phyloP scores from a whole-genome alignment of 306 rosid species.

The Glycine latifolia region DNA sequence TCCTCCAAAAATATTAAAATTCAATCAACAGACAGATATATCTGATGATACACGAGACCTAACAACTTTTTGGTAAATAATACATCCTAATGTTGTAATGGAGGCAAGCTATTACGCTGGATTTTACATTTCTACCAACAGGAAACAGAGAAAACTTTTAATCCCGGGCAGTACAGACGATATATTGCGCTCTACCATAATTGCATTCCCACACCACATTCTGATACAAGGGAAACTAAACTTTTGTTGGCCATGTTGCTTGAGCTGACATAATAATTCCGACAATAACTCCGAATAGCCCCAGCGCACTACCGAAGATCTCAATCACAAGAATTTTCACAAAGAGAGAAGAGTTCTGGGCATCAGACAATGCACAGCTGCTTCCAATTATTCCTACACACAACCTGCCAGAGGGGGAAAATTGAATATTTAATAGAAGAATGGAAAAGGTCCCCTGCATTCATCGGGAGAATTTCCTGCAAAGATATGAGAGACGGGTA shows the following conservation, averaged over 20 bases:
- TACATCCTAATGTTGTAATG: conserved; percentile 46
- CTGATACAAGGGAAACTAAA: conserved; percentile 38
- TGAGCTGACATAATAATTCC: conserved; percentile 99
- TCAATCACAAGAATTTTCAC: conserved; percentile 98
- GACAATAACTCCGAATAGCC: conserved; percentile 94
- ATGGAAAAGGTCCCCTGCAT: conserved; percentile 10
- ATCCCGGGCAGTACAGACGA: conserved; percentile 39
- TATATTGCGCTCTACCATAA: conserved; percentile 37
- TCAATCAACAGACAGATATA: conserved; percentile 41
- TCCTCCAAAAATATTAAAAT: conserved; percentile 52
- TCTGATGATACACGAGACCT: conserved; percentile 43
- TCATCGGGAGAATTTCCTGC: conserved; percentile 9
- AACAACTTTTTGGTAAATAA: conserved; percentile 47
- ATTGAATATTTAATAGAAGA: conserved; percentile 10
- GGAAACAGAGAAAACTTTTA: conserved; percentile 29
- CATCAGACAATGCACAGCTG: conserved; percentile 98
- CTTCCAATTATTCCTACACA: conserved; percentile 98
- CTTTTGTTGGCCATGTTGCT: conserved; percentile 90
- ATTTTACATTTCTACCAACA: conserved; percentile 52
- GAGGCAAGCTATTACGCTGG: conserved; percentile 44
- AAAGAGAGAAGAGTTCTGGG: conserved; percentile 94
- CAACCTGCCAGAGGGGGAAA: conserved; percentile 55
- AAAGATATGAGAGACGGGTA: conserved; percentile 1
- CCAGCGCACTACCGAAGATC: conserved; percentile 97
- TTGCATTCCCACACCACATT: conserved; percentile 13